Conservation (phyloP, 2,329 filamentous ascomycete species). For the Coniochaeta hoffmannii region DNA sequence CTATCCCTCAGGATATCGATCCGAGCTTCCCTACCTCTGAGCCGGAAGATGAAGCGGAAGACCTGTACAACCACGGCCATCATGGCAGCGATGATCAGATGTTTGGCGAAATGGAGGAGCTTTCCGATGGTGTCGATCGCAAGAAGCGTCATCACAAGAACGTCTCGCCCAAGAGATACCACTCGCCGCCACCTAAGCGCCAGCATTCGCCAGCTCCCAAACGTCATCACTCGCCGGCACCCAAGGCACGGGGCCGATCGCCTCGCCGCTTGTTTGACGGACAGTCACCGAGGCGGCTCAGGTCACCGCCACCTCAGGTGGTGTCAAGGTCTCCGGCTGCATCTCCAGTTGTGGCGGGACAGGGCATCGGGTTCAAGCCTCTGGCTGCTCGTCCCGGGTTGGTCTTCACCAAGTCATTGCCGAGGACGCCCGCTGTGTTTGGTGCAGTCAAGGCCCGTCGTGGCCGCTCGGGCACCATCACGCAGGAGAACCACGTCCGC, state of each 20-base stretch:
- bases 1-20: conserved; percentile 93
- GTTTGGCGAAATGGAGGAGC: conserved; percentile 63
- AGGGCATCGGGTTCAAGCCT: conserved; percentile 34
- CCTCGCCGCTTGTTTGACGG: conserved; percentile 54
- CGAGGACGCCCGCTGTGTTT: conserved; percentile 68
- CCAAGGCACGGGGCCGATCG: conserved; percentile 44
- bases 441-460: conserved; percentile 36
- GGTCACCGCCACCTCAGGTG: conserved; percentile 61
- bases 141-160: conserved; percentile 23
- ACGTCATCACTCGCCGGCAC: conserved; percentile 41
- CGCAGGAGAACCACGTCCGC: conserved; percentile 60
- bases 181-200: conserved; percentile 43
- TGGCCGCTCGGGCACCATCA: conserved; percentile 19
- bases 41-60: conserved; percentile 75
- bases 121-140: conserved; percentile 50
- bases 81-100: conserved; percentile 63
- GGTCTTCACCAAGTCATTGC: conserved; percentile 79
- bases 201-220: conserved; percentile 46
- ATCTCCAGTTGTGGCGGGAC: conserved; percentile 33
- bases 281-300: conserved; percentile 62
- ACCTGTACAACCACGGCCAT: conserved; percentile 48
- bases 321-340: conserved; percentile 39
- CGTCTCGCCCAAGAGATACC: conserved; percentile 54
- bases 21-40: conserved; percentile 96
- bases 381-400: conserved; percentile 55